These are phyloP conservation scores for Waltergamsia citrina DNA, from an alignment of 2,329 filamentous ascomycete species.

Conservation along the genomic window DNA sequence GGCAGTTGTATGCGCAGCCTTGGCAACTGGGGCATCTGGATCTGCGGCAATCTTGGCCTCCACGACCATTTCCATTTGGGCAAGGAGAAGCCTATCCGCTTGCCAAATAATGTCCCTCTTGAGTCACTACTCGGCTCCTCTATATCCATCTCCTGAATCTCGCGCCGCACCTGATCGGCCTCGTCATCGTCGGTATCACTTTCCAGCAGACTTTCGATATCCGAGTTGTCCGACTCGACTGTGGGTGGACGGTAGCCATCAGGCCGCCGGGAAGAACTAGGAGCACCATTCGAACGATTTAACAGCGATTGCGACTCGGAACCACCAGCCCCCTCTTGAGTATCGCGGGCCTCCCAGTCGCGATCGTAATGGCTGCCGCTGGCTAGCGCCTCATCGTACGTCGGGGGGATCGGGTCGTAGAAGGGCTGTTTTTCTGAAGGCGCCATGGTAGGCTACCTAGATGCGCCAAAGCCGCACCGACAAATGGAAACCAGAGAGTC, in stretches of 20 bases:
- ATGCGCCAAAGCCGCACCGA: not conserved
- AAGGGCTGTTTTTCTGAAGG: slow-evolving; percentile 30
- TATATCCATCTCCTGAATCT: slow-evolving; percentile 85
- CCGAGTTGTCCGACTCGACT: slow-evolving; percentile 61
- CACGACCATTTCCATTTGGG: slow-evolving; percentile 47
- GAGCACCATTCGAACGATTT: slow-evolving; percentile 34
- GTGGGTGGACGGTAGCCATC: slow-evolving; percentile 68
- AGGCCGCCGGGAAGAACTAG: slow-evolving; percentile 31
- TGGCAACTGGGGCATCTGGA: slow-evolving; percentile 19
- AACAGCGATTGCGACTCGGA: slow-evolving; percentile 73
- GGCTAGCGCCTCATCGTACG: slow-evolving; percentile 31
- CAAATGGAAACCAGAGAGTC: too few species aligned
- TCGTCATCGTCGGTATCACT: slow-evolving; percentile 39
- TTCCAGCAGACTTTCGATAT: slow-evolving; percentile 38
- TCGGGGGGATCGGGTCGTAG: slow-evolving; percentile 32
- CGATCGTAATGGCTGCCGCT: slow-evolving; percentile 21
- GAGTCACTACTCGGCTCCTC: slow-evolving; percentile 48
- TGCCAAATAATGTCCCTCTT: slow-evolving; percentile 39
- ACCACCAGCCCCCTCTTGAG: slow-evolving; percentile 37
- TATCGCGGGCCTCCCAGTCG: slow-evolving; percentile 37
- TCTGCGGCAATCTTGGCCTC: slow-evolving; percentile 41
- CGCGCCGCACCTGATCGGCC: slow-evolving; percentile 61
- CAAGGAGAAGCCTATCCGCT: slow-evolving; percentile 44
- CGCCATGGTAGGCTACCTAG: slow-evolving; percentile 8
- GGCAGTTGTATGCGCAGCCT: slow-evolving; percentile 39